phyloP scores from a whole-genome alignment of 768 basidiomycete genomes.

The Tephrocybe sp. region DNA sequence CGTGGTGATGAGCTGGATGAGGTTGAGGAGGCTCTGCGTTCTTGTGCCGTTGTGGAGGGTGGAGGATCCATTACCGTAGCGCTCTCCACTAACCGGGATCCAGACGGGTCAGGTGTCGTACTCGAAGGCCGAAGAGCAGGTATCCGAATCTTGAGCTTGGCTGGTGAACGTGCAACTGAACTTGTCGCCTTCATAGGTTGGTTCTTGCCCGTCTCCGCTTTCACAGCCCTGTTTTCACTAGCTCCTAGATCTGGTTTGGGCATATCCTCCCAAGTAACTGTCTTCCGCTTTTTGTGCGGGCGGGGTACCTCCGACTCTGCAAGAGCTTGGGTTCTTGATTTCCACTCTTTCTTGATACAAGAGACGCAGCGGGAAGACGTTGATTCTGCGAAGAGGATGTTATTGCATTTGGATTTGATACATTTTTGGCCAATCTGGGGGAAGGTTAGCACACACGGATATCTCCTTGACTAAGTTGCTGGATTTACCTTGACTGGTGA shows the following conservation, averaged over 20 bases:
- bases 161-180: not conserved
- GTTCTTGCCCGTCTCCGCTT: not conserved
- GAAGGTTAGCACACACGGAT: no score
- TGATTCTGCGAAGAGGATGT: slow-evolving; percentile 4
- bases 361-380: slow-evolving; percentile 10
- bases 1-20: not conserved
- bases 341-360: slow-evolving; percentile 20
- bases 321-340: slow-evolving; percentile 1
- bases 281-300: slow-evolving; percentile 19
- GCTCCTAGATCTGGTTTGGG: slow-evolving; percentile 5
- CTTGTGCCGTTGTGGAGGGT: no score
- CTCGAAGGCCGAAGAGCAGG: not conserved
- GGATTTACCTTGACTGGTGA: not conserved
- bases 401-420: slow-evolving; percentile 10
- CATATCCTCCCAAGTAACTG: slow-evolving; percentile 36
- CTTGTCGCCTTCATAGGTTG: not conserved
- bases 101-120: not conserved
- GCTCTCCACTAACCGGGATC: no score
- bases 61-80: no score
- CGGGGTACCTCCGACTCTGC: not conserved
- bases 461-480: no score
- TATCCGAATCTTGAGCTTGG: slow-evolving; percentile 9
- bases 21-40: not conserved
- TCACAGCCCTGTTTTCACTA: not conserved
- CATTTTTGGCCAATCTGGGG: slow-evolving; percentile 11